Evolutionary conservation across 208 protist genomes (phyloP), one percentile per base, ranked within the genome.

Genomic region (Acanthamoeba rhysodes): DNA sequence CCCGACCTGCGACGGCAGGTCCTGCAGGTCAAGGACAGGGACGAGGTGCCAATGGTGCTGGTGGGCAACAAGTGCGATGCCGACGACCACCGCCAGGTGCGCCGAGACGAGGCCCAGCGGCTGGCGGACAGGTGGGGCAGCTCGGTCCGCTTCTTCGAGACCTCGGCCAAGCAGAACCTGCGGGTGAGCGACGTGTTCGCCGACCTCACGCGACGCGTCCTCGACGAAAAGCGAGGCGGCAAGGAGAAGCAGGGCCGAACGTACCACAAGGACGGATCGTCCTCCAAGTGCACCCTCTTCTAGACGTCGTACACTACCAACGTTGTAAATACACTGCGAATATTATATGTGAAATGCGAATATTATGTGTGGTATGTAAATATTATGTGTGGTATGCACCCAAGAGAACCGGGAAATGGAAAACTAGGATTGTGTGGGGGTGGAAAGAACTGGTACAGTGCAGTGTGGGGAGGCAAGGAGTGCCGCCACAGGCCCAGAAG

Each of bases 1-100:
- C n/a, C n/a, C 24, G 91, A 95, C 91, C 70, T 95, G 29, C n/a
- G 91, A 16, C 18, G 85, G 22, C 91, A 95, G 76, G 85, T 95
- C 91, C 16, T 82, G 22, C 6, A 32, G 53, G 91, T 95, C 4
- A 95, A 95, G 76, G 91, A 95, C 90, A 70, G 88, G 4, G 93
- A 95, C 45, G 59, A 90, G 2, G 96, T 95, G n/a, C 97, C 97
- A 12, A 96, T 98, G 90, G 94, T 97, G 27, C 68, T 98, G 12
- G 95, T 97, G 9, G 98, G 97, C 27, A 98, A 98, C 96, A 98
- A 98, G 93, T 94, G 90, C 45, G 97, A 98, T 92, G 70, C 98
- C 16, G 85, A 95, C 53, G 70, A 93, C 37, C 70, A 98, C 62
- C 95, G 96, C 16, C 76, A 95, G 48, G 97, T 98, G 4, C 37